Evolutionary conservation across 208 protist species (phyloP), one percentile per base, ranked within the genome.

Genomic region (Acanthamoeba culbertsoni): DNA sequence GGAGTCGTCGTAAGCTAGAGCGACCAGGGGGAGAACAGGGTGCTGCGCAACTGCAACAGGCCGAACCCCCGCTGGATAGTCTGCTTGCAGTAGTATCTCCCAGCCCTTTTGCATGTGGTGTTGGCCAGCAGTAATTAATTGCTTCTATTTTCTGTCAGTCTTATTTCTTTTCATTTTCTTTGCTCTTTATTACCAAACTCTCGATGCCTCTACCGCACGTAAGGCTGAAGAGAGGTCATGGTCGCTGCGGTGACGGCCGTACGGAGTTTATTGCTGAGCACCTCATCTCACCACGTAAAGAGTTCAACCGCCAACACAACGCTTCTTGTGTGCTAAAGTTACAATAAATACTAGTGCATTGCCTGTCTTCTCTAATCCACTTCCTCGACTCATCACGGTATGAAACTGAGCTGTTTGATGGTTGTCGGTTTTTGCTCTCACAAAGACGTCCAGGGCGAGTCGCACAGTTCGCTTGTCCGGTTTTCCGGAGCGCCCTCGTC

Each of bases 261-360:
- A n/a, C n/a, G n/a, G n/a, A n/a, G n/a, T n/a, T n/a, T n/a, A n/a
- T n/a, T n/a, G n/a, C n/a, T n/a, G n/a, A n/a, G n/a, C n/a, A n/a
- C n/a, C n/a, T n/a, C n/a, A n/a, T n/a, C n/a, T n/a, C n/a, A n/a
- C n/a, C n/a, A n/a, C n/a, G n/a, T n/a, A n/a, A n/a, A n/a, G n/a
- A n/a, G n/a, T n/a, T n/a, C n/a, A n/a, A n/a, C n/a, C n/a, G n/a
- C n/a, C n/a, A n/a, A n/a, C n/a, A n/a, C n/a, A n/a, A n/a, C n/a
- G n/a, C n/a, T 68, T 73, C 3, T 14, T 71, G 63, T 73, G 63
- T 73, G 16, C 63, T 82, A 82, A 35, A 82, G 71, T 82, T 82
- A 82, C 71, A 82, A 82, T 82, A 82, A 82, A 82, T 82, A 82
- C 42, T 20, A 8, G 63, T 0, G 63, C 23, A n/a, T 62, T 6